Base-by-base conservation (phyloP, 768 basidiomycete genomes). In the Tephrocybe sp. region DNA sequence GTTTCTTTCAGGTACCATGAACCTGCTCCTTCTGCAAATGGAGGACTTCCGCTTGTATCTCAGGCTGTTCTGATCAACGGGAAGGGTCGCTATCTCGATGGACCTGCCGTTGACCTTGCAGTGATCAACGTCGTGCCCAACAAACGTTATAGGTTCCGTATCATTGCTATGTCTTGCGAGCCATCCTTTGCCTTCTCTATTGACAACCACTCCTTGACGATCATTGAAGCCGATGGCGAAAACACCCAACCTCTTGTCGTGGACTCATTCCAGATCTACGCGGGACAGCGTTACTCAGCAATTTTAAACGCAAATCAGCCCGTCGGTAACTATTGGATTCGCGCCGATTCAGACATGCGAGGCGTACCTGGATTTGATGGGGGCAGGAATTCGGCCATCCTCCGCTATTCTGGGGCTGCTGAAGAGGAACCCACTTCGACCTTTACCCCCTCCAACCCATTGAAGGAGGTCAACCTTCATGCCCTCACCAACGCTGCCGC, bases 161-260 rank as follows among this genome's bases (percentile, higher is more conserved):
- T 73, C 10, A 55, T 73, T 42, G 65, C 65, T 38, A 59, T 68
- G 50, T 63, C 65, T 18, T 72, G 68, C 59, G 65, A 64, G 47
- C 60, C 66, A 15, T 62, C 60, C 30, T 78, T 69, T 57, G 63
- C 61, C 36, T 78, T 80, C 60, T 65, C 72, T 1, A 73, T 80
- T 26, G 75, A 78, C 54, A 67, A 68, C 14, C 78, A 80, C 51
- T 61, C 61, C 5, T 57, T 80, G 68, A 80, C 75, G 4, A 67
- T 83, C 49, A 81, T 83, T 38, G 81, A 83, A 56, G 76, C 62
- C 2, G 81, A 83, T 36, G 72, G 75, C 0, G 65, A 60, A 33
- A 74, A 74, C 57, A 71, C 70, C 0, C 26, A 59, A 21, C 76
- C 81, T 0, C 61, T 75, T 3, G 62, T 65, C 3, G 78, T 78